Evolutionary conservation across 1,284 basidiomycete species (phyloP).

Genomic region (Malassezia vespertilionis): DNA sequence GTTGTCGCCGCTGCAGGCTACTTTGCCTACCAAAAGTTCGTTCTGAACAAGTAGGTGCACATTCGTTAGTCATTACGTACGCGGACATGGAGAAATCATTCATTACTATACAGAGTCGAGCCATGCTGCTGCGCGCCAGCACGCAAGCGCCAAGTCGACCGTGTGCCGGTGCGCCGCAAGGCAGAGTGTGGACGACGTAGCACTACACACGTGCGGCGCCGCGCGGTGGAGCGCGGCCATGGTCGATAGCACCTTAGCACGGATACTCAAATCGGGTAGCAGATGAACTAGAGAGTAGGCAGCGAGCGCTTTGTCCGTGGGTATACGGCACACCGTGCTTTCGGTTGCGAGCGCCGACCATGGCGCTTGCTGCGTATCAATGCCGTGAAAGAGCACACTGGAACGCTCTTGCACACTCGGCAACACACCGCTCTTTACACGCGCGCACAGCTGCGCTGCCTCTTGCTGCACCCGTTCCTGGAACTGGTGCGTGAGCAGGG

Average conservation of each 20-base stretch:
- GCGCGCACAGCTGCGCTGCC: conserved; percentile 13
- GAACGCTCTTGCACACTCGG: not conserved
- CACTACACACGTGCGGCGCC: not conserved
- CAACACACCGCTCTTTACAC: not conserved
- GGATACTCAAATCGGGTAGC: not conserved
- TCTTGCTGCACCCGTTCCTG: conserved; percentile 18
- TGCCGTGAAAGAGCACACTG: not conserved
- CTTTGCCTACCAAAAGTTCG: conserved; percentile 7
- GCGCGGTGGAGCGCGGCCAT: not conserved
- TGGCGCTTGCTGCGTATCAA: not conserved
- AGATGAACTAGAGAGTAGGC: not conserved
- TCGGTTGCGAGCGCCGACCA: too few species aligned
- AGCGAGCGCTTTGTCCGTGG: too few species aligned
- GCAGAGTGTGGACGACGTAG: not conserved
- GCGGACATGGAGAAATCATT: not conserved
- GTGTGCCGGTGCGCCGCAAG: conserved; percentile 1
- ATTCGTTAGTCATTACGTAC: not conserved
- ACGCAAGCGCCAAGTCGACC: not conserved
- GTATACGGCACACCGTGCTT: too few species aligned
- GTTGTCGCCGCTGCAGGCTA: conserved; percentile 7
- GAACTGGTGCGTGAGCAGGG: conserved; percentile 15
- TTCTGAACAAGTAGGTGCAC: conserved; percentile 3
- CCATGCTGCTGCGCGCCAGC: conserved; percentile 14
- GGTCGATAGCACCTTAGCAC: not conserved
- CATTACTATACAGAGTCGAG: conserved; percentile 3